These are phyloP conservation scores for Aspergillus unguis DNA, from an alignment of 2,329 filamentous ascomycete species.

Conservation along the genomic window DNA sequence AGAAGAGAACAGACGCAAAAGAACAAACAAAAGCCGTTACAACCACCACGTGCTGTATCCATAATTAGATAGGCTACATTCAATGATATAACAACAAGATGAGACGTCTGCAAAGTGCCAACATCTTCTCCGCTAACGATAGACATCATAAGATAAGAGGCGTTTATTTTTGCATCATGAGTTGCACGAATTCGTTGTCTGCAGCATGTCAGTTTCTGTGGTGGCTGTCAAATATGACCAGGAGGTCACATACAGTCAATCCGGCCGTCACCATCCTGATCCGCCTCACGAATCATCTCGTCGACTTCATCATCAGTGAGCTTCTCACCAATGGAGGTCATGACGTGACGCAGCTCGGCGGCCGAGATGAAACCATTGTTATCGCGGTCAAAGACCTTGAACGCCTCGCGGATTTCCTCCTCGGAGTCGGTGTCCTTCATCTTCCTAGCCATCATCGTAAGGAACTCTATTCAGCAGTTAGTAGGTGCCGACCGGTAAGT, in stretches of 20 bases:
- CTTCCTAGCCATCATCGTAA: constrained; percentile 92
- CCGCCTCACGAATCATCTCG: constrained; percentile 89
- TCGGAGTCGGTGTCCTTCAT: constrained; percentile 93
- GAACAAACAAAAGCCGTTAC: constrained; percentile 13
- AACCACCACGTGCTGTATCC: constrained; percentile 19
- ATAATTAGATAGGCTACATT: constrained; percentile 28
- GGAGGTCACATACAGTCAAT: constrained; percentile 70
- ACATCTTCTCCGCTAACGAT: constrained; percentile 31
- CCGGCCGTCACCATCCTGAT: constrained; percentile 83
- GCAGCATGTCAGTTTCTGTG: neutral
- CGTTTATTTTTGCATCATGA: constrained; percentile 91
- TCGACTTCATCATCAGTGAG: constrained; percentile 87
- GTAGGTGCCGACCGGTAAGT: neutral
- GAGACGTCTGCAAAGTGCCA: constrained; percentile 21
- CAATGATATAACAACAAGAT: constrained; percentile 24
- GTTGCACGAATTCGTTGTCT: constrained; percentile 92
- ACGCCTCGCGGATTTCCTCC: constrained; percentile 84
- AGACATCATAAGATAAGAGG: constrained; percentile 23
- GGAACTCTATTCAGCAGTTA: constrained; percentile 61
- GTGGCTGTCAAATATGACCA: neutral
- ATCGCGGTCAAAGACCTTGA: constrained; percentile 87
- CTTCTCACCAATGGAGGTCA: constrained; percentile 90
- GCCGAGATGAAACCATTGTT: constrained; percentile 92
- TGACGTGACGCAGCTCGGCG: constrained; percentile 82
- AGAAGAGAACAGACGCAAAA: neutral